Evolutionary conservation across 345 rosid species (phyloP).

Genomic region (Raphanus sativus): DNA sequence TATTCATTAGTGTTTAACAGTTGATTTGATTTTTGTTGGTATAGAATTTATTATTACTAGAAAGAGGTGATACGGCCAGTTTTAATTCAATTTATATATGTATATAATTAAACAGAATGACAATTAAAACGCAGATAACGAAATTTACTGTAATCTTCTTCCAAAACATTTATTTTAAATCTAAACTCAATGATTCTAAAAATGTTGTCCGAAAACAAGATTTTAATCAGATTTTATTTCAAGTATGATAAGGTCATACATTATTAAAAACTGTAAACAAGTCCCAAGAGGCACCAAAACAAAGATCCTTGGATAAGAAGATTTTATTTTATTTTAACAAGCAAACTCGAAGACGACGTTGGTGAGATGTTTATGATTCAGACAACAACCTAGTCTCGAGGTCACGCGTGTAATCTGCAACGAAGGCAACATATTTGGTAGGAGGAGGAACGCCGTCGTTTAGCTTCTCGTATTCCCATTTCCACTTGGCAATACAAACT

Average conservation of each 20-base stretch:
- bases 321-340: neutral
- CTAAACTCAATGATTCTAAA: neutral
- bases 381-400: neutral
- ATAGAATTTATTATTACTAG: too few relatives aligned
- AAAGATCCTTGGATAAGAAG: neutral
- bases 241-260: neutral
- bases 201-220: neutral
- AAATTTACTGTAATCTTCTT: too few relatives aligned
- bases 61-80: too few relatives aligned
- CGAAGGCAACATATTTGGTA: neutral
- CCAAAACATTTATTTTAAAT: too few relatives aligned
- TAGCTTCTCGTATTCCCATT: neutral
- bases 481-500: neutral
- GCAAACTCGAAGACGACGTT: neutral
- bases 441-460: neutral
- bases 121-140: too few relatives aligned
- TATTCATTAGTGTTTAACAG: too few relatives aligned
- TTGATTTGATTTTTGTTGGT: too few relatives aligned
- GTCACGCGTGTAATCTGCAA: neutral
- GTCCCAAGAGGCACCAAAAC: neutral
- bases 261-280: neutral
- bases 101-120: too few relatives aligned
- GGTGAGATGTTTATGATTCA: neutral
- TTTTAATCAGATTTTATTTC: too few relatives aligned
- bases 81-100: too few relatives aligned